Base-by-base conservation (phyloP, 2,329 filamentous ascomycete species). In the Monosporascus cannonballus region DNA sequence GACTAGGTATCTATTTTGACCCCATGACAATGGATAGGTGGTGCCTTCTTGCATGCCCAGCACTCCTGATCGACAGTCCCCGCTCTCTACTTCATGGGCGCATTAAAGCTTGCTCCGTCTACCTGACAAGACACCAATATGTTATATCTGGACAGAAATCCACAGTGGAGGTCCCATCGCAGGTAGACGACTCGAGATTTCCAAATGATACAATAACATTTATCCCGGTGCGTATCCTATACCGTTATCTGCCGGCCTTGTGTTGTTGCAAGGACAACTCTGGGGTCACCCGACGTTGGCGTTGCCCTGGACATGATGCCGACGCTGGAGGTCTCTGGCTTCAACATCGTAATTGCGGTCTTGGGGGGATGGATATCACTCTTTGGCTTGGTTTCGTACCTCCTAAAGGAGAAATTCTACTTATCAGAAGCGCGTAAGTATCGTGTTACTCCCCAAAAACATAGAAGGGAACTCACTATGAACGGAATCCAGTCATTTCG, bases 301-400 rank as follows among this genome's bases (percentile, higher is more conserved):
- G 53, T 30, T 20, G 36, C 38, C 42, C 45, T 41, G 41, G 9
- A 18, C 34, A 70, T 61, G 51, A 77, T 76, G 74, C 74, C 73
- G 45, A 69, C 68, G 44, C 74, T 91, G 44, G 78, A 78, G 6
- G 63, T 87, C 36, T 84, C 80, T 57, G 87, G 91, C 68, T 96
- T 96, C 77, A 95, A 96, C 71, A 87, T 94, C 58, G 81, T 91
- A 51, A 84, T 89, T 66, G 86, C 88, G 50, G 81, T 89, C 7
- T 71, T 96, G 14, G 92, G 92, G 15, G 92, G 89, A 2, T 96
- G 95, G 73, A 85, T 96, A 56, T 90, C 89, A 0, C 61, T 95
- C n/a, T 96, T 96, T 64, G 91, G 90, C 3, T 74, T 96, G 44
- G 90, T 96, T 0, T 96, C 90, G 1, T 96, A 91, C 66, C 79